A percentile compares a stretch with the other conserved stretches of the same genome.
Evolutionary conservation across 345 rosid genomes (phyloP).

Genomic region (Gynandropsis gynandra): DNA sequence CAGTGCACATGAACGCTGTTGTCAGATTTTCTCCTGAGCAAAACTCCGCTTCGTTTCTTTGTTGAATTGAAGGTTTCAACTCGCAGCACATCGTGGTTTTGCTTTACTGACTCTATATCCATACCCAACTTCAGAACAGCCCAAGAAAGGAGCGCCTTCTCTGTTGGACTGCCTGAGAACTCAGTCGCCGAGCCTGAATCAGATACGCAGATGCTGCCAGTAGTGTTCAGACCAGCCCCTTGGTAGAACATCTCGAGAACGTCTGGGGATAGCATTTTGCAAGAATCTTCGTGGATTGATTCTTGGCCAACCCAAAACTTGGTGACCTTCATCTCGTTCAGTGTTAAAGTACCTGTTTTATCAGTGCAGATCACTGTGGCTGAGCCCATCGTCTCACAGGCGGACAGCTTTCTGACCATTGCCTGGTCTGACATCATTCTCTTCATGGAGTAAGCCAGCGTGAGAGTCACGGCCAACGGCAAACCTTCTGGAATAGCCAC

Average conservation of each 20-base stretch:
- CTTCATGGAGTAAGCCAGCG: conserved; percentile 73
- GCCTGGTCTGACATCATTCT: conserved; percentile 71
- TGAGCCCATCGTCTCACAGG: conserved; percentile 74
- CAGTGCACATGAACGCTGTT: conserved; percentile 43
- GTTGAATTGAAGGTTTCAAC: conserved; percentile 56
- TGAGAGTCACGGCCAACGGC: conserved; percentile 64
- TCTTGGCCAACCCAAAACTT: conserved; percentile 55
- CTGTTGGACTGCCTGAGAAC: conserved; percentile 66
- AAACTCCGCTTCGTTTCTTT: conserved; percentile 56
- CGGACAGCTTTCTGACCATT: conserved; percentile 62
- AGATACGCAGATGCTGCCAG: conserved; percentile 35
- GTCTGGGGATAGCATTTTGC: conserved; percentile 19
- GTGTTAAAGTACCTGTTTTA: conserved; percentile 66
- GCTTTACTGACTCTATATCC: conserved; percentile 45
- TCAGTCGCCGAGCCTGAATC: conserved; percentile 34
- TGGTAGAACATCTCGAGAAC: conserved; percentile 38
- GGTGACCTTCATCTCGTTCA: conserved; percentile 58
- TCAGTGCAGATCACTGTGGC: conserved; percentile 63
- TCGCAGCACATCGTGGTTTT: conserved; percentile 26
- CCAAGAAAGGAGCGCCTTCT: conserved; percentile 70
- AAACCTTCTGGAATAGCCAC: conserved; percentile 73
- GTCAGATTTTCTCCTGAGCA: conserved; percentile 31
- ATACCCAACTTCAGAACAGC: conserved; percentile 35
- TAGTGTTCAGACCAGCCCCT: conserved; percentile 51
- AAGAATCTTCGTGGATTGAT: conserved; percentile 30